Evolutionary conservation across 2,329 filamentous ascomycete genomes (phyloP), one percentile per base, ranked within the genome.

Genomic region (Aspergillus ruber): DNA sequence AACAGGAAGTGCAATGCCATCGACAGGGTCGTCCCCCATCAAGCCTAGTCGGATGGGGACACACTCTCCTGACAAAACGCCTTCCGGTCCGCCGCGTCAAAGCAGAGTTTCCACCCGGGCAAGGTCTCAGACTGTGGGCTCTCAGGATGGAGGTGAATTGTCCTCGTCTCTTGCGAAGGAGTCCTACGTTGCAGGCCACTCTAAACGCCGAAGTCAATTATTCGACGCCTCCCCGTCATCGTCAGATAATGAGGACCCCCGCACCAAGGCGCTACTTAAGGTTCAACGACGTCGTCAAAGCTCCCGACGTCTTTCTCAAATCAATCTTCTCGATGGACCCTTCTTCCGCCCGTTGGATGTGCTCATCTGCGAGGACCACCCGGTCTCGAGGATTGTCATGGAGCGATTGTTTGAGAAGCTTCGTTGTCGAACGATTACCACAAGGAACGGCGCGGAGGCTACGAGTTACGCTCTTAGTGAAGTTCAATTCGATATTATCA

Each of bases 401-500:
- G 93, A 98, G 64, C 93, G 95, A 59, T 74, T 98, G 6, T 78
- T 98, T 45, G 93, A 98, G 67, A 98, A 97, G 70, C 75, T 97
- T 32, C 86, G 89, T 32, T 98, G 93, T 61, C 87, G 93, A 38
- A 96, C 91, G 7, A 93, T 98, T 60, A 90, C 88, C 2, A 91
- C 93, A 4, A 80, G 85, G 3, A 95, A 90, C 57, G 93, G 93
- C 1, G 85, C 88, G 0, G 93, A 98, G 63, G 93, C 91, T 9
- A 85, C 95, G 59, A 83, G 91, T 18, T 95, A 93, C 69, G 90
- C 93, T 23, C 88, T 95, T 77, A 91, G 91, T 62, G 91, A 97
- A 64, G 91, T 98, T 64, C 95, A 97, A 63, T 98, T 97, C 63
- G 93, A 98, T 69, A 89, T 96, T 59, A 96, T 98, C 65, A 93